Evolutionary conservation across 2,329 filamentous ascomycete species (phyloP).

Genomic region (Alternaria consortialis): DNA sequence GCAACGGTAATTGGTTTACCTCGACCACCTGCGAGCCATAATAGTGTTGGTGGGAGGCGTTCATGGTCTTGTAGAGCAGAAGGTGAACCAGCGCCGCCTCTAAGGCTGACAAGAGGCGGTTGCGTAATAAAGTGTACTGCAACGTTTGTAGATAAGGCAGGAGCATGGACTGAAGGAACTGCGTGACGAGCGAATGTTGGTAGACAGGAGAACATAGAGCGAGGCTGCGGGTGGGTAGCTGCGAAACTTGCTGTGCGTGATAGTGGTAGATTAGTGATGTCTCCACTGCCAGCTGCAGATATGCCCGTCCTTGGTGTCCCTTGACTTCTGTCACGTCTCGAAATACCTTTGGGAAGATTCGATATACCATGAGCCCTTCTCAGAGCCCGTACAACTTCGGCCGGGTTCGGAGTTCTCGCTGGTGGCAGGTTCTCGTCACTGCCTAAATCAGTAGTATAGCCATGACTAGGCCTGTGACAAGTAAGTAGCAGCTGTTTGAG

Average conservation of each 20-base stretch:
- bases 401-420: neutral
- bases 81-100: conserved; percentile 28
- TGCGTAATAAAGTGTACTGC: neutral
- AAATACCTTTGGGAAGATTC: conserved; percentile 1
- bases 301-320: neutral
- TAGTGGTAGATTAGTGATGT: neutral
- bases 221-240: neutral
- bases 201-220: neutral
- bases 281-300: neutral
- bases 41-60: conserved; percentile 27
- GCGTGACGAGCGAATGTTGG: neutral
- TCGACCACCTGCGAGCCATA: conserved; percentile 38
- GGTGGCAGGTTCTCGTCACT: neutral
- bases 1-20: conserved; percentile 20
- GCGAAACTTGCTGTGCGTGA: neutral
- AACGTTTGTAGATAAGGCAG: neutral
- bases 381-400: neutral
- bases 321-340: neutral
- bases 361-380: conserved; percentile 3
- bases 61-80: conserved; percentile 11
- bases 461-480: neutral
- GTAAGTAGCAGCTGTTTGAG: conserved; percentile 13
- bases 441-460: neutral
- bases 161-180: neutral
- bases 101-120: conserved; percentile 12